These are phyloP conservation scores for Eutypella sp. DNA, from an alignment of 2,329 filamentous ascomycete genomes.

Conservation along the genomic window DNA sequence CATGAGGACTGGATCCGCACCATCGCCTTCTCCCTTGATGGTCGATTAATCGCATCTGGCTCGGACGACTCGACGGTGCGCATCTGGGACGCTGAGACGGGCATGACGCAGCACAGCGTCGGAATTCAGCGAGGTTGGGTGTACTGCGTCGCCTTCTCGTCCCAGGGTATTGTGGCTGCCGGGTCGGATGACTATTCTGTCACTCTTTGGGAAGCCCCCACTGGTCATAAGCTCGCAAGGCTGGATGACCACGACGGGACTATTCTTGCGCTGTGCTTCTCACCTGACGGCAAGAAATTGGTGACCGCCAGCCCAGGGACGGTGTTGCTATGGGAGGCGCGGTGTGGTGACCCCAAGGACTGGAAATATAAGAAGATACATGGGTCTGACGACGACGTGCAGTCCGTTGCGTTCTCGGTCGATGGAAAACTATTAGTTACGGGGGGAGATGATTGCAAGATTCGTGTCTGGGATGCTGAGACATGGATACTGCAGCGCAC, in stretches of 20 bases:
- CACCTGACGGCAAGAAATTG: neutral
- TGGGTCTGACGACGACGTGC: neutral
- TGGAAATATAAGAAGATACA: neutral
- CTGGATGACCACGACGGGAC: neutral
- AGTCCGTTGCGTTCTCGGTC: neutral
- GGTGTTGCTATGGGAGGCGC: neutral
- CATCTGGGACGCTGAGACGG: neutral
- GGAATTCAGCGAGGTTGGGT: neutral
- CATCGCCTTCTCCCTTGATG: neutral
- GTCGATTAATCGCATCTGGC: neutral
- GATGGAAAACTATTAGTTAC: neutral
- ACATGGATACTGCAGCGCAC: neutral
- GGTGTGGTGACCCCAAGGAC: neutral
- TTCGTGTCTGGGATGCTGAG: neutral
- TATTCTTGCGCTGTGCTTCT: neutral
- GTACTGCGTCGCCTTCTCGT: neutral
- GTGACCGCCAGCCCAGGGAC: neutral
- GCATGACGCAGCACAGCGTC: neutral
- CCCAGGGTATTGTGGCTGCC: neutral
- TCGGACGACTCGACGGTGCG: neutral
- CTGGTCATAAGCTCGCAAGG: neutral
- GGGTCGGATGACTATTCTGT: neutral
- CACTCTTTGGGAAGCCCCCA: neutral
- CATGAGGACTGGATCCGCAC: neutral
- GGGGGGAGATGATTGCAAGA: neutral